A percentile compares a stretch with the other conserved stretches of the same genome.
Conservation (phyloP, 1,139 yeast species). For the Hansenula sp. region DNA sequence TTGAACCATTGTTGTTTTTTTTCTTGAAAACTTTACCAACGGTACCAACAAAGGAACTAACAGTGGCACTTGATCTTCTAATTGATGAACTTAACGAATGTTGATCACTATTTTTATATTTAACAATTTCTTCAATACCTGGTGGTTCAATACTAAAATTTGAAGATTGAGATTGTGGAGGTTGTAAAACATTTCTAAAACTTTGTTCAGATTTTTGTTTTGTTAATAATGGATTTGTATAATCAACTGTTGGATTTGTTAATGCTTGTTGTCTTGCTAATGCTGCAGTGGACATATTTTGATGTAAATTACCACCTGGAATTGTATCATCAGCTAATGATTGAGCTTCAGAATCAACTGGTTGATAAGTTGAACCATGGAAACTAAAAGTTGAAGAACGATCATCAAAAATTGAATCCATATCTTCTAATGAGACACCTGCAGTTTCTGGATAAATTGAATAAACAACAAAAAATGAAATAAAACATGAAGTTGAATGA, state of each 20-base stretch:
- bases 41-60: conserved; percentile 28
- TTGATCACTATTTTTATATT: conserved; percentile 24
- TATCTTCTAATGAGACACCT: conserved; percentile 83
- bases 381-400: conserved; percentile 35
- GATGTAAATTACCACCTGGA: not conserved
- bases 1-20: conserved; percentile 10
- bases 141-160: conserved; percentile 33
- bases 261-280: conserved; percentile 28
- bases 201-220: conserved; percentile 19
- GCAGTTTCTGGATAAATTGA: conserved; percentile 83
- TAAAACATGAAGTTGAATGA: conserved; percentile 72
- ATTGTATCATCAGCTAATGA: conserved; percentile 6
- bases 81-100: conserved; percentile 32
- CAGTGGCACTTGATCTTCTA: conserved; percentile 37
- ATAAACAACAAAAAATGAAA: conserved; percentile 67
- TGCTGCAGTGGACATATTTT: conserved; percentile 26
- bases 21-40: conserved; percentile 21
- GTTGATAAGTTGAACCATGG: conserved; percentile 20
- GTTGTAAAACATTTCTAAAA: conserved; percentile 9
- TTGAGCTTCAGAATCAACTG: conserved; percentile 18
- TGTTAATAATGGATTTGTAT: conserved; percentile 8
- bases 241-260: conserved; percentile 1
- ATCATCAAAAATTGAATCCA: conserved; percentile 80
- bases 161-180: conserved; percentile 21
- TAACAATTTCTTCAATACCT: conserved; percentile 33